Evolutionary conservation across 23 red algal genomes (phyloP), one percentile per base, ranked within the genome.

Genomic region (Agarophyton chilense): DNA sequence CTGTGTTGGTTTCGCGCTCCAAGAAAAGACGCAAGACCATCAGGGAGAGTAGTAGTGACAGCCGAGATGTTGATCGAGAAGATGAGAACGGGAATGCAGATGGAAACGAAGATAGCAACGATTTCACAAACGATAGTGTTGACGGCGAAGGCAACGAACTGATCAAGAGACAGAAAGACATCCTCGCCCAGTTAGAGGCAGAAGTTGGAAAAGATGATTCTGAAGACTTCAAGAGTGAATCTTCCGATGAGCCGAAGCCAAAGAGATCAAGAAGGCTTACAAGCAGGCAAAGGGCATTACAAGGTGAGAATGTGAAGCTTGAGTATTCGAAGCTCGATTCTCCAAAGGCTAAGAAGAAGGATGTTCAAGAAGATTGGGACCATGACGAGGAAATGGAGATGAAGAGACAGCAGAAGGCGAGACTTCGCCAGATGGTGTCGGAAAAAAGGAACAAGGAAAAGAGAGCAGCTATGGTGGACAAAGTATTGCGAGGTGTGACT

Each of bases 401-500:
- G 42, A 86, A 87, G 56, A 60, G 41, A 52, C 81, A 95, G 78
- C 92, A 95, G 39, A 76, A 73, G 11, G 92, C 92, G 39, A 84
- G 92, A 43, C 77, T 95, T 34, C 83, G 92, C 24, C 75, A 88
- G 44, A 95, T 95, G 78, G 77, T 88, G 3, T 72, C 88, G 44
- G 92, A 95, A 21, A 95, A 95, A 76, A 81, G 92, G 64, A 78
- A 87, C 42, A 83, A 80, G 72, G 92, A 95, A 40, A 95, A 95
- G 81, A 45, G 92, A 41, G 92, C 82, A 45, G 92, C 92, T 36
- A 95, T 88, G 78, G 84, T 95, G 16, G 92, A 95, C 55, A 78
- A 82, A 47, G 92, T 95, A 13, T 46, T 95, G 18, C 39, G 92
- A 31, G 92, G 92, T 28, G 92, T 95, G 44, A 95, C 92, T 34